Percentiles rank a stretch among this genome's conserved stretches.
These are phyloP conservation scores for Camellia lanceoleosa DNA, from an alignment of 148 eudicot species.

Conservation along the genomic window DNA sequence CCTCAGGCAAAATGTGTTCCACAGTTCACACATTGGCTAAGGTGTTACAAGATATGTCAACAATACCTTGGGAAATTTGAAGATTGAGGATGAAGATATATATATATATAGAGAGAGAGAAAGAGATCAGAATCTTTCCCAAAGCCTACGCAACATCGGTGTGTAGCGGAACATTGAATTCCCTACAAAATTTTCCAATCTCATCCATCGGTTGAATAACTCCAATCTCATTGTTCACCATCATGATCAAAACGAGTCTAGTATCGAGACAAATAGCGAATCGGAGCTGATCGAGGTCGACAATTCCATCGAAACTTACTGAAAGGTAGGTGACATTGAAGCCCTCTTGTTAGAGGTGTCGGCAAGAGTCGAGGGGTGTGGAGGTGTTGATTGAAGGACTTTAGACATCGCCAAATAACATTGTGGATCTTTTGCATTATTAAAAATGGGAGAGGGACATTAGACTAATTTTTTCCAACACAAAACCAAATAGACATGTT, in stretches of 20 bases:
- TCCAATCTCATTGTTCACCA: conserved; percentile 87
- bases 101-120: too few relatives aligned
- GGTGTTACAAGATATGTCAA: too few relatives aligned
- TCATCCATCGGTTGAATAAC: conserved; percentile 86
- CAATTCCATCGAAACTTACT: conserved; percentile 55
- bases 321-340: conserved; percentile 80
- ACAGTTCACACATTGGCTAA: too few relatives aligned
- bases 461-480: too few relatives aligned
- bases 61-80: too few relatives aligned
- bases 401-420: too few relatives aligned
- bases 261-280: conserved; percentile 66
- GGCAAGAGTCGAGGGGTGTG: conserved; percentile 62
- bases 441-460: too few relatives aligned
- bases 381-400: too few relatives aligned
- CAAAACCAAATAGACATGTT: too few relatives aligned
- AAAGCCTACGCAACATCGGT: conserved; percentile 90
- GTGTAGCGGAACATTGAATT: conserved; percentile 60
- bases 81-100: too few relatives aligned
- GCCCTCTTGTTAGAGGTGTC: conserved; percentile 86
- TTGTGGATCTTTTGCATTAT: too few relatives aligned
- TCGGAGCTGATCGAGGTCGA: conserved; percentile 50
- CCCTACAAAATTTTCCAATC: conserved; percentile 74
- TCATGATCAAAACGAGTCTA: conserved; percentile 76
- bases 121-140: conserved; percentile 60
- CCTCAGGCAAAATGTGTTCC: too few relatives aligned